These are phyloP conservation scores for Aegle marmelos DNA, from an alignment of 345 rosid species.

Conservation along the genomic window DNA sequence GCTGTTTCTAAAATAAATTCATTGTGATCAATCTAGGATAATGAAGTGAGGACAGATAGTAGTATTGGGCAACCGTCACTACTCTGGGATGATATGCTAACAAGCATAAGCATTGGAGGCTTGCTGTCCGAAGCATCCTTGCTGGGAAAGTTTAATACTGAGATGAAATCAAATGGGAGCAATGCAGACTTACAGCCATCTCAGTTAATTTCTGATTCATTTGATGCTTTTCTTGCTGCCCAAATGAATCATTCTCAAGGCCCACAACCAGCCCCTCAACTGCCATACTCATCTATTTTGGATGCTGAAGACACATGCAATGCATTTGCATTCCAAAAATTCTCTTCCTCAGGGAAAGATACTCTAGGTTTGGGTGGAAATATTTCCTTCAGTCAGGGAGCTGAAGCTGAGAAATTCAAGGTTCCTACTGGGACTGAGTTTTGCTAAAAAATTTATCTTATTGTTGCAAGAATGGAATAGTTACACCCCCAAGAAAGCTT, in stretches of 20 bases:
- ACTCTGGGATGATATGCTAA: conserved; percentile 63
- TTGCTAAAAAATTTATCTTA: conserved; percentile 19
- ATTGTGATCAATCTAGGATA: conserved; percentile 38
- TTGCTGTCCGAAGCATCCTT: conserved; percentile 81
- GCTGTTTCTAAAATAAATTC: conserved; percentile 17
- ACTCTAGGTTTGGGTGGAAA: conserved; percentile 25
- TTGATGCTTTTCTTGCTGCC: conserved; percentile 62
- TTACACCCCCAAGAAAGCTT: neutral
- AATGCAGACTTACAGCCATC: conserved; percentile 40
- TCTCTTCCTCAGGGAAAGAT: conserved; percentile 37
- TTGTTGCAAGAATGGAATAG: neutral
- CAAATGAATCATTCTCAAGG: conserved; percentile 37
- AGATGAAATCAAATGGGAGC: conserved; percentile 36
- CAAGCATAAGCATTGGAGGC: conserved; percentile 79
- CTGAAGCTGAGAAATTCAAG: conserved; percentile 27
- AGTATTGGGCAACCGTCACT: conserved; percentile 34
- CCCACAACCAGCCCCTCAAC: conserved; percentile 32
- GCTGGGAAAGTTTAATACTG: conserved; percentile 35
- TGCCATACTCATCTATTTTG: conserved; percentile 57
- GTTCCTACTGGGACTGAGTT: conserved; percentile 35
- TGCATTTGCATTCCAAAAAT: conserved; percentile 60
- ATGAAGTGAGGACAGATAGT: conserved; percentile 28
- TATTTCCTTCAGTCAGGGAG: conserved; percentile 26
- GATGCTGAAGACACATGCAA: conserved; percentile 97
- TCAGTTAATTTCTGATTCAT: conserved; percentile 61